Base-by-base conservation (phyloP, 2,329 filamentous ascomycete genomes). In the Hypoxylon sp. region DNA sequence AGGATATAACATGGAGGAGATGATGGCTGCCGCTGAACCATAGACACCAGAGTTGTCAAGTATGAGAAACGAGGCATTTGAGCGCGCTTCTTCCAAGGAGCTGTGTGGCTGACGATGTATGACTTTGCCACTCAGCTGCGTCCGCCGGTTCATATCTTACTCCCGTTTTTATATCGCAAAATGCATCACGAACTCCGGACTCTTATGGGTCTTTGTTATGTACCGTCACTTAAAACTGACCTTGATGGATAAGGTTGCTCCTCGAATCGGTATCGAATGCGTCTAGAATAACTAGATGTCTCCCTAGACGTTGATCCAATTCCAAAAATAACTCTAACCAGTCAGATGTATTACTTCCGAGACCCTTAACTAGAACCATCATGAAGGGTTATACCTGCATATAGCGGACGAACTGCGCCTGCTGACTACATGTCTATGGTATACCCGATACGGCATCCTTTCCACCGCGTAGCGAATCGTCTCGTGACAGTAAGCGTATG, bases 391-490 rank as follows among this genome's bases (percentile, higher is more conserved):
- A 20, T 41, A 20, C 37, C 17, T 41, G n/a, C 37, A 19, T 41
- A 20, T 8, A 15, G 32, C 32, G 5, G 4, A 4, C 32, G 15
- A 34, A 34, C 32, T 5, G 20, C 17, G 37, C 37, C 17, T 20
- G 37, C 37, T 41, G 37, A 41, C 37, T 20, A 20, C 7, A 17
- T n/a, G 17, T 15, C 11, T 8, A 32, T 32, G 37, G 37, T 7
- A 41, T 41, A 41, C 37, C 17, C n/a, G n/a, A 41, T 41, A 41
- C 37, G 37, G 37, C 37, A 41, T 55, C 58, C 51, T 44, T 60
- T 60, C 19, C 44, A 22, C 59, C 53, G 59, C 48, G 53, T 43
- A 44, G n/a, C 10, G 30, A 8, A 51, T 19, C 24, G 47, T 37
- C 28, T 48, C 41, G 24, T 26, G 22, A 46, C 22, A 46, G 43